Percentiles rank a stretch among this genome's conserved stretches.
phyloP scores from a whole-genome alignment of 164 flowering plant species.

The Macadamia integrifolia region DNA sequence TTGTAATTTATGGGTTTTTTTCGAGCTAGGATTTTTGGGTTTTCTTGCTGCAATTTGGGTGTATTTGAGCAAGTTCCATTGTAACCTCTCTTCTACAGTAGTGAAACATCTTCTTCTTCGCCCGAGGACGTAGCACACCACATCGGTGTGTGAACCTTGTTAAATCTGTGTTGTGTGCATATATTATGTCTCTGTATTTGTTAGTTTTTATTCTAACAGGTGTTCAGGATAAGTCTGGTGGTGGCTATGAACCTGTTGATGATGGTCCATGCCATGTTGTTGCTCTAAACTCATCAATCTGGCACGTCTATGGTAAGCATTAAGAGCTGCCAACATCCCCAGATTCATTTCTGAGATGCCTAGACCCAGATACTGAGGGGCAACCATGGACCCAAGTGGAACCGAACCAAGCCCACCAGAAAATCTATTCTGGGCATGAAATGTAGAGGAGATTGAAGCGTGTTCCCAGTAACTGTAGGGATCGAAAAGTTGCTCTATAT shows the following conservation, averaged over 20 bases:
- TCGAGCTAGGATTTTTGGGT: too few species aligned
- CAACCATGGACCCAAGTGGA: conserved; percentile 52
- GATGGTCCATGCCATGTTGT: conserved; percentile 42
- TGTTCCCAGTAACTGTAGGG: conserved; percentile 15
- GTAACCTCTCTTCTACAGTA: too few species aligned
- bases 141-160: too few species aligned
- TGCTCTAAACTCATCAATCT: conserved; percentile 44
- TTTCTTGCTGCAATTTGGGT: too few species aligned
- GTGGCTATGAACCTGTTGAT: conserved; percentile 16
- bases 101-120: too few species aligned
- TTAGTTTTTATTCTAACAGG: conserved; percentile 3
- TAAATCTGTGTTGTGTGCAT: too few species aligned
- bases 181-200: too few species aligned
- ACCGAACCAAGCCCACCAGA: conserved; percentile 33
- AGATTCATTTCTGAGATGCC: conserved; percentile 57
- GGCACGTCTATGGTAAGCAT: conserved; percentile 39
- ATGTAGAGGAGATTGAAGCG: conserved; percentile 50
- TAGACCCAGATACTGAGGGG: conserved; percentile 53
- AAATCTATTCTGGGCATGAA: conserved; percentile 59
- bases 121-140: too few species aligned
- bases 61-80: too few species aligned
- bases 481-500: conserved; percentile 14
- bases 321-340: conserved; percentile 74
- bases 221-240: conserved; percentile 39
- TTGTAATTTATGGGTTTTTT: too few species aligned